Conservation (phyloP, 1,139 yeast genomes). For the Candida tetrigidarum region DNA sequence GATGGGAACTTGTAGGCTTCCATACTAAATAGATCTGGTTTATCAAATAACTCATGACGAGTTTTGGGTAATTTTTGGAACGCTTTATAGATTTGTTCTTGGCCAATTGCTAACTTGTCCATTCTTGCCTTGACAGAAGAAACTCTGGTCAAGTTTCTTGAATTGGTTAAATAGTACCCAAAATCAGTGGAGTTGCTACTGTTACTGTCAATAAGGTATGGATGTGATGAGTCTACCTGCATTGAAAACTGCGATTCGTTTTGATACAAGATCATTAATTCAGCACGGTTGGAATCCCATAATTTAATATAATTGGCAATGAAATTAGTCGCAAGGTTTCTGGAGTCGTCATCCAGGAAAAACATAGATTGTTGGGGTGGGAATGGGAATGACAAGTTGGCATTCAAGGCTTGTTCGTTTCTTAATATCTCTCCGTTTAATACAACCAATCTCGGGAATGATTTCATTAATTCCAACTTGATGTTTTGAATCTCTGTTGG, state of each 20-base stretch:
- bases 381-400: conserved; percentile 63
- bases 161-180: conserved; percentile 66
- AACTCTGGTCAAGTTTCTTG: conserved; percentile 77
- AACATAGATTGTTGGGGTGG: conserved; percentile 52
- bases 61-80: conserved; percentile 77
- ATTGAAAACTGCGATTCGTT: conserved; percentile 84
- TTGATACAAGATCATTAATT: conserved; percentile 74
- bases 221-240: conserved; percentile 55
- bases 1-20: conserved; percentile 78
- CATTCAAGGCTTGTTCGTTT: conserved; percentile 63
- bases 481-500: conserved; percentile 47
- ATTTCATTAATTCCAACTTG: conserved; percentile 64
- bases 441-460: conserved; percentile 79
- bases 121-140: conserved; percentile 60
- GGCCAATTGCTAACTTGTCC: conserved; percentile 71
- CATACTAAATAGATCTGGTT: conserved; percentile 72
- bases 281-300: conserved; percentile 83
- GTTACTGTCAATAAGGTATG: conserved; percentile 46
- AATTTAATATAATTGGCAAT: conserved; percentile 71
- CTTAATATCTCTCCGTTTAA: conserved; percentile 80
- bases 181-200: conserved; percentile 47
- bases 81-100: conserved; percentile 59
- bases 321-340: conserved; percentile 72
- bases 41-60: conserved; percentile 65
- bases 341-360: conserved; percentile 80